Conservation (phyloP, 495 filamentous ascomycete species). For the Penicillium crystallinum region DNA sequence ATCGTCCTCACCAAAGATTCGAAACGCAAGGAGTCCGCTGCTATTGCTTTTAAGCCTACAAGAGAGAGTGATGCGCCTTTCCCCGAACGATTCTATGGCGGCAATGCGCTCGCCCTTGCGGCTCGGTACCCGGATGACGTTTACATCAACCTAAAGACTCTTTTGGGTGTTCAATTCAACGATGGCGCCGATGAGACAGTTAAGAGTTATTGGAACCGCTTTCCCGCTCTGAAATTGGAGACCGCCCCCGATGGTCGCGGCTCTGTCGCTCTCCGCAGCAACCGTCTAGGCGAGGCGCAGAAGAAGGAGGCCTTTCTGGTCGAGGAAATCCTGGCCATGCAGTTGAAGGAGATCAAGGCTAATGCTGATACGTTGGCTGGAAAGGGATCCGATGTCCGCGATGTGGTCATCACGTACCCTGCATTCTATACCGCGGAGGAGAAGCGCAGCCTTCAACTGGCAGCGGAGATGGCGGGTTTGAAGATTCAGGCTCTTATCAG, state of each 20-base stretch:
- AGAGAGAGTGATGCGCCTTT: conserved; percentile 55
- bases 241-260: conserved; percentile 49
- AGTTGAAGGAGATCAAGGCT: conserved; percentile 78
- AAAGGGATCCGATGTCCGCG: conserved; percentile 64
- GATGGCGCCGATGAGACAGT: conserved; percentile 53
- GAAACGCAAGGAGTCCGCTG: conserved; percentile 87
- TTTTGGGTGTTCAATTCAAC: conserved; percentile 65
- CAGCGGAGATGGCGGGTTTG: conserved; percentile 81
- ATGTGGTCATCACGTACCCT: conserved; percentile 88
- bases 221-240: conserved; percentile 57
- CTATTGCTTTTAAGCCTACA: conserved; percentile 87
- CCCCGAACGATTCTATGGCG: conserved; percentile 88
- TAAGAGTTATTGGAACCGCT: conserved; percentile 60
- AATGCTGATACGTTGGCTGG: conserved; percentile 86
- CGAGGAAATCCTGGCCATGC: conserved; percentile 95
- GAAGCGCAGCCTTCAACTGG: conserved; percentile 71
- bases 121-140: conserved; percentile 88
- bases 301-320: conserved; percentile 70
- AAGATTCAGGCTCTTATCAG: conserved; percentile 79
- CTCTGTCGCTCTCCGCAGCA: conserved; percentile 73
- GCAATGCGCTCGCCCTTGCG: conserved; percentile 80
- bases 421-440: conserved; percentile 86
- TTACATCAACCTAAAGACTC: conserved; percentile 84
- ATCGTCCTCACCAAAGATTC: conserved; percentile 99
- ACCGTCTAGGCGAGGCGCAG: conserved; percentile 57